phyloP scores from a whole-genome alignment of 306 rosid genomes.

The Delonix regia region DNA sequence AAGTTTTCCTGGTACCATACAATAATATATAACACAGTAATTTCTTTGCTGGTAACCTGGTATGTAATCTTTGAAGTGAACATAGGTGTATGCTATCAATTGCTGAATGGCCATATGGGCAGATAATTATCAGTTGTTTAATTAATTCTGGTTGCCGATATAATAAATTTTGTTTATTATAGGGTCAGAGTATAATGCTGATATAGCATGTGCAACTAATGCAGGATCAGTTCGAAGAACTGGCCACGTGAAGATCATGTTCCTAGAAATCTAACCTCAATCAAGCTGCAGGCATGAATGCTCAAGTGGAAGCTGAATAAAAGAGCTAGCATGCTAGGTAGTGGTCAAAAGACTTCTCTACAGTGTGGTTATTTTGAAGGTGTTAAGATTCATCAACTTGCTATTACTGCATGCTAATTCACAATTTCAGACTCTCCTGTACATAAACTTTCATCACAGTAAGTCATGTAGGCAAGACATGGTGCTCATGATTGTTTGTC shows the following conservation, averaged over 20 bases:
- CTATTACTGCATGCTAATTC: slow-evolving; percentile 1
- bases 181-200: slow-evolving; percentile 1
- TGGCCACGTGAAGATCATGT: slow-evolving; percentile 9
- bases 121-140: neutral
- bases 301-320: slow-evolving; percentile 28
- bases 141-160: neutral
- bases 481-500: neutral
- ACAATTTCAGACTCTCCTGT: neutral
- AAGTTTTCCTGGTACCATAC: neutral
- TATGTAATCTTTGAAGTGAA: neutral
- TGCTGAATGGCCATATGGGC: neutral
- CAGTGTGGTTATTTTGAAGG: neutral
- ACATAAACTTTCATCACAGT: neutral
- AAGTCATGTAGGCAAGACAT: neutral
- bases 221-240: slow-evolving; percentile 36
- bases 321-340: slow-evolving; percentile 25
- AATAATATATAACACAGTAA: neutral
- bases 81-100: neutral
- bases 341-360: neutral
- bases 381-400: slow-evolving; percentile 4
- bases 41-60: neutral
- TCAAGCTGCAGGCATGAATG: neutral
- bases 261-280: neutral
- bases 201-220: slow-evolving; percentile 1
- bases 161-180: neutral